Base-by-base conservation (phyloP, 2,329 filamentous ascomycete species). In the Golovinomyces cichoracearum region DNA sequence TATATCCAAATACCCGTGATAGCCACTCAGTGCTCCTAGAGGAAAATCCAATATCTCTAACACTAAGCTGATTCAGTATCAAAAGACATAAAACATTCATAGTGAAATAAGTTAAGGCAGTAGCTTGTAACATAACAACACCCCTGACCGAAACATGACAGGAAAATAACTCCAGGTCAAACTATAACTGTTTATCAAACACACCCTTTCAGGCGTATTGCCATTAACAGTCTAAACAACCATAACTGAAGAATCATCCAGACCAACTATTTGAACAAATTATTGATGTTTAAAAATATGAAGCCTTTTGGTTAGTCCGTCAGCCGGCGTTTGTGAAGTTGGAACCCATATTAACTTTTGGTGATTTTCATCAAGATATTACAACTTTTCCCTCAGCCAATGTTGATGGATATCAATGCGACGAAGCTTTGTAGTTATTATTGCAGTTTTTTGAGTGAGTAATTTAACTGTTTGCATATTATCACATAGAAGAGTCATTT, bases 331-430 rank as follows among this genome's bases (percentile, higher is more conserved):
- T 15, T 46, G 44, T 5, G n/a, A 19, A 1, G 44, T 46, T 21
- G 12, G 25, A 17, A 46, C 7, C 26, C 15, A 48, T 9, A n/a
- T 23, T 4, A 48, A 17, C 19, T 37, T 27, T 2, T 38, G 15
- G 7, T 37, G 19, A n/a, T 22, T 27, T 9, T 47, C 15, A 47
- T 37, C 26, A 7, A 19, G 2, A 10, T 31, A n/a, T 22, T 31
- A 6, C 10, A 17, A 38, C 25, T 17, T 21, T 25, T 48, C 17
- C 5, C 45, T 4, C 4, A 48, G 35, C 29, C 7, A 37, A n/a
- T 37, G 29, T n/a, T 48, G 29, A 26, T 48, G 23, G 38, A 23
- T 48, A 38, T 48, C 45, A 5, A 48, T 38, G 38, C 38, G 35
- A 22, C 31, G 5, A 9, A 38, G 45, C 23, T 40, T 48, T 9